A percentile compares a stretch with the other conserved stretches of the same genome.
Evolutionary conservation across 768 basidiomycete species (phyloP).

Genomic region (Russula sp.): DNA sequence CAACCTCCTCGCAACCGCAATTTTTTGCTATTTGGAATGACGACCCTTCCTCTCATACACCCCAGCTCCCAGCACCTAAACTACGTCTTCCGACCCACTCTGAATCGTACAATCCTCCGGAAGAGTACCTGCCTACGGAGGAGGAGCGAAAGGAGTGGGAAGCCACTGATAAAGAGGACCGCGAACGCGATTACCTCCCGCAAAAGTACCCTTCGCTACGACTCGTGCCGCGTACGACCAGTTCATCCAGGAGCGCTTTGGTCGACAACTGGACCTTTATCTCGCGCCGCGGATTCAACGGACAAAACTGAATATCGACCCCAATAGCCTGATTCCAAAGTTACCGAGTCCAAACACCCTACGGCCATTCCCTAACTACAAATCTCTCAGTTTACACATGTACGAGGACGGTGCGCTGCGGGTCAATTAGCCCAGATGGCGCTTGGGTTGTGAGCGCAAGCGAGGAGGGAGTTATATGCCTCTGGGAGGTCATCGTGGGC

Average conservation of each 20-base stretch:
- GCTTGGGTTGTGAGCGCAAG: conserved; percentile 91
- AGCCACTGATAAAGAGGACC: conserved; percentile 78
- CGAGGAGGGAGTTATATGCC: conserved; percentile 76
- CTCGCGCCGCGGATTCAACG: conserved; percentile 90
- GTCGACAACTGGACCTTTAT: conserved; percentile 92
- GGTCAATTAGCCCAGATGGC: conserved; percentile 83
- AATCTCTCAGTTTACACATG: conserved; percentile 70
- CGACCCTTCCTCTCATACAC: conserved; percentile 70
- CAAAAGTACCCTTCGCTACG: conserved; percentile 82
- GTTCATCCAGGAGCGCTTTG: conserved; percentile 92
- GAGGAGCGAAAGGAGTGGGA: conserved; percentile 84
- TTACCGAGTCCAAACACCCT: conserved; percentile 89
- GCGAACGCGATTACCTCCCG: conserved; percentile 85
- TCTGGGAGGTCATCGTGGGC: conserved; percentile 93
- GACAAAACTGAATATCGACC: conserved; percentile 87
- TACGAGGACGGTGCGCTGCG: conserved; percentile 65
- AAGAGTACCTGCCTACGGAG: conserved; percentile 88
- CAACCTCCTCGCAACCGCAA: conserved; percentile 56
- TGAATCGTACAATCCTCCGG: conserved; percentile 99
- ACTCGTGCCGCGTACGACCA: conserved; percentile 84
- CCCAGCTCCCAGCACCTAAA: conserved; percentile 93
- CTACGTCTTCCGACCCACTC: conserved; percentile 82
- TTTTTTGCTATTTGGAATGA: conserved; percentile 92
- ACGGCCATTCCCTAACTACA: conserved; percentile 90
- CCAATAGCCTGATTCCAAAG: conserved; percentile 87